Base-by-base conservation (phyloP, 1,284 basidiomycete genomes). In the Takashimella tepidaria region DNA sequence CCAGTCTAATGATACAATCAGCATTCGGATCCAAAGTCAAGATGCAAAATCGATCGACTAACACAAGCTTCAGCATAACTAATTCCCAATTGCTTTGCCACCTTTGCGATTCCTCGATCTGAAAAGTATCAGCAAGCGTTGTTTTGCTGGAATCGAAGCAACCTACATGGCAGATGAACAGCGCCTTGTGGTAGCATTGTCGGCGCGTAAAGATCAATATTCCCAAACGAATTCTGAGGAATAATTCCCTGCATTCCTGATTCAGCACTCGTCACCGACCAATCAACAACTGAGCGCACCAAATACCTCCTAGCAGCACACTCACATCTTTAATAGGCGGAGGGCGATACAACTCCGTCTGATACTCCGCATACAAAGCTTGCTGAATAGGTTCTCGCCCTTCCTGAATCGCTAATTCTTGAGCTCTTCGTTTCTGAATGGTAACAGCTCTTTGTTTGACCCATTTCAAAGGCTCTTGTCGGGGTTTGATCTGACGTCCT, bases 211-310 rank as follows among this genome's bases (percentile, higher is more conserved):
- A 99, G 77, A 76, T 99, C 95, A 59, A 99, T 89, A 71, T 98
- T 98, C 20, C 96, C 96, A 71, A 96, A 99, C 57, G 87, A 84
- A 66, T 99, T 99, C 75, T 88, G 93, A 4, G 92, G 92, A 40
- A 98, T 83, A 69, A 83, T 84, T 20, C 96, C 95, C 88, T 97
- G 64, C 3, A 11, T 31, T 52, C n/a, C n/a, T n/a, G n/a, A n/a
- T n/a, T n/a, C n/a, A n/a, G n/a, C n/a, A n/a, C n/a, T n/a, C n/a
- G n/a, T n/a, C n/a, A n/a, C n/a, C n/a, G n/a, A 20, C 4, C 2
- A n/a, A 45, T 47, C 50, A 57, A 5, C 26, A 21, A 26, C 4
- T 16, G n/a, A 56, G 55, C 42, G 31, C 44, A 40, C 20, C 22
- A 5, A 22, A 5, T 3, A 23, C 48, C 50, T 43, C 4, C 3